A percentile compares a stretch with the other conserved stretches of the same genome.
phyloP scores from a whole-genome alignment of 495 filamentous ascomycete genomes.

The Parmelia sp. region DNA sequence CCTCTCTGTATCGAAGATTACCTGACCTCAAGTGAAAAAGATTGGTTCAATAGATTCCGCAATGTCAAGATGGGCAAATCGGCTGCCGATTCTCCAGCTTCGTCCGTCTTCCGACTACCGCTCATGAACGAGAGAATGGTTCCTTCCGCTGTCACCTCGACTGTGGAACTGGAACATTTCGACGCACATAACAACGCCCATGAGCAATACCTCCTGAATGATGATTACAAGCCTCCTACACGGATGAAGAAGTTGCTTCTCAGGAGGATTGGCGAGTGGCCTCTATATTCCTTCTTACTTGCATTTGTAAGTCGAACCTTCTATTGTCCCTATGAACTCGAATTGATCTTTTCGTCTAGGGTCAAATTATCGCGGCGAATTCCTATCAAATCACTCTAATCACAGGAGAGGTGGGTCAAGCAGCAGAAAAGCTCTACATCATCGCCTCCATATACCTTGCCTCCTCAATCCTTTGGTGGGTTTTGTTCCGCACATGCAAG shows the following conservation, averaged over 20 bases:
- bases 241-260: constrained; percentile 53
- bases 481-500: constrained; percentile 49
- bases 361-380: constrained; percentile 61
- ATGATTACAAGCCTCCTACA: constrained; percentile 59
- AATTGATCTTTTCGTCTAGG: constrained; percentile 24
- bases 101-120: constrained; percentile 35
- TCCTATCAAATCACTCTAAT: constrained; percentile 64
- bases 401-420: constrained; percentile 52
- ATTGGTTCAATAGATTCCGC: constrained; percentile 54
- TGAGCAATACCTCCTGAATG: constrained; percentile 56
- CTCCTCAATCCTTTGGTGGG: constrained; percentile 58
- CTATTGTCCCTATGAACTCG: neutral
- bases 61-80: constrained; percentile 44
- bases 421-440: constrained; percentile 56
- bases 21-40: constrained; percentile 56
- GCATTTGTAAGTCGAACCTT: constrained; percentile 40
- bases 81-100: constrained; percentile 34
- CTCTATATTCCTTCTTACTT: constrained; percentile 63
- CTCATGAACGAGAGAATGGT: constrained; percentile 9
- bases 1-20: constrained; percentile 58
- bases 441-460: constrained; percentile 57
- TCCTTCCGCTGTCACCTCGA: constrained; percentile 7
- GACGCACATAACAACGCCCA: constrained; percentile 19
- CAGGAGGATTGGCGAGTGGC: constrained; percentile 56
- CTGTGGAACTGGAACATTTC: constrained; percentile 5